Percentiles rank a stretch among this genome's conserved stretches.
phyloP scores from a whole-genome alignment of 306 rosid genomes.

The Prunus campanulata region DNA sequence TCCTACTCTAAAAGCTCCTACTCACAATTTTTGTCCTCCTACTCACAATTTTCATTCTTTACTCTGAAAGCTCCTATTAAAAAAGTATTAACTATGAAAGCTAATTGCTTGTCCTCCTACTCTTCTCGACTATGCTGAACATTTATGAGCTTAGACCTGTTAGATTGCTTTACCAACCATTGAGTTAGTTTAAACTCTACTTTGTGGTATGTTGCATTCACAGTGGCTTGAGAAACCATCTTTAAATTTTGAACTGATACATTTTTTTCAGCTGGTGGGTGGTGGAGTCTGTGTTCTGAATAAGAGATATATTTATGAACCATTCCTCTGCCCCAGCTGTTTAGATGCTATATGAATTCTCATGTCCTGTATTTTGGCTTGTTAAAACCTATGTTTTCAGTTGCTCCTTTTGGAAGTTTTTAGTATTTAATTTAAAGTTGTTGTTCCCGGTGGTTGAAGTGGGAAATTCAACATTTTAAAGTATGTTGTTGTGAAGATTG shows the following conservation, averaged over 20 bases:
- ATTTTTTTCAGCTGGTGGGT: not conserved
- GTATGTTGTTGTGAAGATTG: slow-evolving; percentile 12
- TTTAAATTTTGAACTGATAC: not conserved
- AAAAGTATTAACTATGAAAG: not conserved
- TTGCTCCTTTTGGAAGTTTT: slow-evolving; percentile 3
- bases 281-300: not conserved
- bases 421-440: slow-evolving; percentile 7
- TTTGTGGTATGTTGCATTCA: not conserved
- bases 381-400: not conserved
- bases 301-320: not conserved
- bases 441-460: not conserved
- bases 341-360: not conserved
- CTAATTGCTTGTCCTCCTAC: not conserved
- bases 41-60: too few species aligned
- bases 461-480: slow-evolving; percentile 19
- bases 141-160: not conserved
- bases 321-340: not conserved
- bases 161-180: not conserved
- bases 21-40: too few species aligned
- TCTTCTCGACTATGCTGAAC: slow-evolving; percentile 12
- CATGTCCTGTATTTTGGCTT: not conserved
- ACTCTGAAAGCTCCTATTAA: too few species aligned
- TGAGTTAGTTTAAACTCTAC: too few species aligned
- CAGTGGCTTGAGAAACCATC: not conserved
- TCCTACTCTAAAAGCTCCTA: too few species aligned